phyloP scores from a whole-genome alignment of 2,329 filamentous ascomycete species.

The Scytalidium sp. region DNA sequence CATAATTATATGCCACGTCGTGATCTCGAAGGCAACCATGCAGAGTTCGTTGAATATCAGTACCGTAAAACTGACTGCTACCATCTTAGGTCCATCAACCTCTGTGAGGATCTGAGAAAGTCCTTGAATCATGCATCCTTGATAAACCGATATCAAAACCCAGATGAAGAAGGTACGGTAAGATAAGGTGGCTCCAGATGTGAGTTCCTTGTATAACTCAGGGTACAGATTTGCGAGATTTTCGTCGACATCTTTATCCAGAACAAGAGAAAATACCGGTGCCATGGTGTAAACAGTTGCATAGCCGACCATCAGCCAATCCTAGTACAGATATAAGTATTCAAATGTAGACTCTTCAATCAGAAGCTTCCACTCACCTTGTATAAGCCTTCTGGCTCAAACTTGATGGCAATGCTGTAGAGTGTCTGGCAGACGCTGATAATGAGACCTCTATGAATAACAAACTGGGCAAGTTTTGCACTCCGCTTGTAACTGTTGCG shows the following conservation, averaged over 20 bases:
- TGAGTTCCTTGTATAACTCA: slow-evolving; percentile 97
- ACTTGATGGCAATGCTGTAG: slow-evolving; percentile 89
- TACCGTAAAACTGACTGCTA: slow-evolving; percentile 87
- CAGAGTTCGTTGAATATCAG: slow-evolving; percentile 91
- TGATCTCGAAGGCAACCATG: slow-evolving; percentile 96
- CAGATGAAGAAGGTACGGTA: slow-evolving; percentile 97
- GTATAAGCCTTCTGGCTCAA: slow-evolving; percentile 93
- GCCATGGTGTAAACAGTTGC: slow-evolving; percentile 93
- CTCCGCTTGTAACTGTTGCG: slow-evolving; percentile 95
- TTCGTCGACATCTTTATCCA: slow-evolving; percentile 95
- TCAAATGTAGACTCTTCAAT: too few relatives aligned
- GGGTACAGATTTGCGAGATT: slow-evolving; percentile 91
- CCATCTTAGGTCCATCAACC: slow-evolving; percentile 71
- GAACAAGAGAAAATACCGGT: slow-evolving; percentile 88
- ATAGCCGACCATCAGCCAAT: slow-evolving; percentile 96
- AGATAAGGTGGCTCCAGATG: slow-evolving; percentile 77
- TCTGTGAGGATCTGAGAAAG: slow-evolving; percentile 84
- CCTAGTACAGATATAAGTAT: slow-evolving; percentile 37
- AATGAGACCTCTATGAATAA: slow-evolving; percentile 95
- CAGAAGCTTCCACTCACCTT: slow-evolving; percentile 43
- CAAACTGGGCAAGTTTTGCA: slow-evolving; percentile 94
- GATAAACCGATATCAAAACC: slow-evolving; percentile 93
- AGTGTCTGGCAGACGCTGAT: slow-evolving; percentile 96
- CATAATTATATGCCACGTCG: slow-evolving; percentile 96
- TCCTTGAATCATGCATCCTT: slow-evolving; percentile 94